Evolutionary conservation across 2,329 filamentous ascomycete genomes (phyloP).

Genomic region (Trichoderma semiorbis): DNA sequence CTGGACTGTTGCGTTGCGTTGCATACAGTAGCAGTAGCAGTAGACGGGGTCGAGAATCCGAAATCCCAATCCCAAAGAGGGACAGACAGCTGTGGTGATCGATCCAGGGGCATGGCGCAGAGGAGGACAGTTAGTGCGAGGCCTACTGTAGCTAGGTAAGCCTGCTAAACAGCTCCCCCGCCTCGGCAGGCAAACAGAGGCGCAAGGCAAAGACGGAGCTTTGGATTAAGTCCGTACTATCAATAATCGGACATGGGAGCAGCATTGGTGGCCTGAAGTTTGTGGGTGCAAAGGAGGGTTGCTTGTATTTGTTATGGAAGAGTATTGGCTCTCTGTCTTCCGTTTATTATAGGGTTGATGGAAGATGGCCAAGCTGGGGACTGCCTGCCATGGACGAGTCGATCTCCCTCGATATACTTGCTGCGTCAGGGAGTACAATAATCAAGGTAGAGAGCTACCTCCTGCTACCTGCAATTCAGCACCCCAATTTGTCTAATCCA

Average conservation of each 20-base stretch:
- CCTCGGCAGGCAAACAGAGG: not conserved
- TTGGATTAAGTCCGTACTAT: not conserved
- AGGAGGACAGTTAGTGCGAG: not conserved
- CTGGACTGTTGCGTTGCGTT: not conserved
- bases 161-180: not conserved
- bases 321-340: not conserved
- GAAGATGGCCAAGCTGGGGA: no score
- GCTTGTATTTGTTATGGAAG: not conserved
- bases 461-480: no score
- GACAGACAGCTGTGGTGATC: not conserved
- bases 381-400: not conserved
- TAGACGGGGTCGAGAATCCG: not conserved
- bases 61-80: slow-evolving; percentile 5
- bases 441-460: not conserved
- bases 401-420: not conserved
- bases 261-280: not conserved
- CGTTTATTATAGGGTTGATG: not conserved
- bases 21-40: not conserved
- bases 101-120: slow-evolving; percentile 13
- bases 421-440: not conserved
- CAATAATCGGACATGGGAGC: not conserved
- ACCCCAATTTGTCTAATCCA: no score
- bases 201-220: not conserved
- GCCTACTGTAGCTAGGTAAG: not conserved
- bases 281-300: no score